phyloP scores from a whole-genome alignment of 2,329 filamentous ascomycete species.

The Knufia petricola region DNA sequence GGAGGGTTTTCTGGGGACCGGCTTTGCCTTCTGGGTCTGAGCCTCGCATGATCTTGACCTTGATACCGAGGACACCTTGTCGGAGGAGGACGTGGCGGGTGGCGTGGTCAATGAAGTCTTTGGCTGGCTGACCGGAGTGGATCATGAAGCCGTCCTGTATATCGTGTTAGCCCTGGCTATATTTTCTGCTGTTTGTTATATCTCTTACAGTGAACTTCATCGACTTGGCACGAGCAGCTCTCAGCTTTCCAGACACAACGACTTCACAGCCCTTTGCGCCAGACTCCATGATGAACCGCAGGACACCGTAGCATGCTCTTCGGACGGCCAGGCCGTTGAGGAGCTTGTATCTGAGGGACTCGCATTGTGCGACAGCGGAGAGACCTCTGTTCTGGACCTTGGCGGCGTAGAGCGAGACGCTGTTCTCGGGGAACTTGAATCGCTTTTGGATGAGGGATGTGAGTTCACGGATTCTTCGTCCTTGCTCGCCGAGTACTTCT shows the following conservation, averaged over 20 bases:
- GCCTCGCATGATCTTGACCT: conserved; percentile 99
- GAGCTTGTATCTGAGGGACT: conserved; percentile 99
- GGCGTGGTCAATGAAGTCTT: conserved; percentile 98
- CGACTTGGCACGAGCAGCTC: conserved; percentile 97
- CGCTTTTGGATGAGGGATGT: conserved; percentile 99
- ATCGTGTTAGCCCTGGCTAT: background rate
- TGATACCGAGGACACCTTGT: conserved; percentile 99
- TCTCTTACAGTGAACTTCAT: conserved; percentile 96
- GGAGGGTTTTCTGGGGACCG: conserved; percentile 91
- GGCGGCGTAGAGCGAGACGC: conserved; percentile 97
- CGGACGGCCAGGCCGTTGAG: conserved; percentile 98
- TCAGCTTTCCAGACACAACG: conserved; percentile 97
- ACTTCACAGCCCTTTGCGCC: conserved; percentile 99
- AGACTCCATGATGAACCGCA: conserved; percentile 99
- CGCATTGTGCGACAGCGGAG: conserved; percentile 98
- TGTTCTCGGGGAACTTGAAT: conserved; percentile 99
- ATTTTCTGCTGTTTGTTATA: background rate
- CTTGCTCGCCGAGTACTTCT: conserved; percentile 99
- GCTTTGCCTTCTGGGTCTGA: conserved; percentile 99
- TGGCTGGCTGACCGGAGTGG: conserved; percentile 98
- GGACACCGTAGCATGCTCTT: conserved; percentile 98
- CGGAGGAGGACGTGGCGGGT: conserved; percentile 99
- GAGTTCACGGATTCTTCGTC: conserved; percentile 98
- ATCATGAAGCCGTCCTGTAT: conserved; percentile 95
- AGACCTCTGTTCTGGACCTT: conserved; percentile 99